A percentile compares a stretch with the other conserved stretches of the same genome.
Evolutionary conservation across 192 early-diverging fungal genomes (phyloP).

Genomic region (Allomyces macrogynus): DNA sequence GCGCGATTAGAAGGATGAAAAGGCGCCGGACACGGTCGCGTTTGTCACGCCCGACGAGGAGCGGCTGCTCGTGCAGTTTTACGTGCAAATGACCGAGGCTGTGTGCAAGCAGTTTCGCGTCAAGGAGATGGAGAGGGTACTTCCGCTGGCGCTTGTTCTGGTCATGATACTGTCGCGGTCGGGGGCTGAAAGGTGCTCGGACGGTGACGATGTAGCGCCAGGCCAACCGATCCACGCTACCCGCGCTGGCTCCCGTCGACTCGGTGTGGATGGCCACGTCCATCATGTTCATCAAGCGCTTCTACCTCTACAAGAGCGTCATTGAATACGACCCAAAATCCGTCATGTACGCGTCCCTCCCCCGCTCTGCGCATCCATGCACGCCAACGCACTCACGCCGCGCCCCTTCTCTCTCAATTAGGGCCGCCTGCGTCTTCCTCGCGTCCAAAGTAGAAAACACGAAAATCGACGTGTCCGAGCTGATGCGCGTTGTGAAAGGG

Average conservation of each 20-base stretch:
- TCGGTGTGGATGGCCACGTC: not conserved
- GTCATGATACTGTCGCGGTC: not conserved
- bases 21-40: not conserved
- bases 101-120: not conserved
- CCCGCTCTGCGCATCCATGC: too few relatives aligned
- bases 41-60: not conserved
- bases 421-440: not conserved
- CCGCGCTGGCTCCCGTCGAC: too few relatives aligned
- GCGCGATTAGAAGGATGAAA: not conserved
- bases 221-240: too few relatives aligned
- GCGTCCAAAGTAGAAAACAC: not conserved
- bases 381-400: not conserved
- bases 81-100: not conserved
- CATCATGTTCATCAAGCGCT: not conserved
- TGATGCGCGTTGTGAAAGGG: not conserved
- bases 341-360: not conserved
- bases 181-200: not conserved
- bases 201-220: too few relatives aligned
- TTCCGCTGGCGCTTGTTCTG: not conserved
- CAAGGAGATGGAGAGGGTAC: not conserved
- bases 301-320: not conserved
- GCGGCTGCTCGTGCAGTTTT: not conserved
- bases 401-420: not conserved
- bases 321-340: not conserved
- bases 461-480: not conserved